Evolutionary conservation across 306 rosid genomes (phyloP).

Genomic region (Lathyrus aphaca): DNA sequence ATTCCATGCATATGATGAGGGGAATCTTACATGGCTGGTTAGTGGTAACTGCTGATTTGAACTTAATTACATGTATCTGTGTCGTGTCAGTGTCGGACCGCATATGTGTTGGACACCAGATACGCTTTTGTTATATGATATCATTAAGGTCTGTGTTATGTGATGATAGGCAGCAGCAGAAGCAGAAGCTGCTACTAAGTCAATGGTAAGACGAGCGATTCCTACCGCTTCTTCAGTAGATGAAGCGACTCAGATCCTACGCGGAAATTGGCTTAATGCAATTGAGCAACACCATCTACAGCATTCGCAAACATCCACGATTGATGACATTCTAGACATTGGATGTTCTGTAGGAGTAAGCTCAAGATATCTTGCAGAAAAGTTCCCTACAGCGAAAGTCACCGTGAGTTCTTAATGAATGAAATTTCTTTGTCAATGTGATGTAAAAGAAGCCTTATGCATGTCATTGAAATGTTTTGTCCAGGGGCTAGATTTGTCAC

Average conservation of each 20-base stretch:
- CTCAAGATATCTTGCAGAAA: conserved; percentile 62
- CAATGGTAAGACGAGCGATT: conserved; percentile 56
- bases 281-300: conserved; percentile 61
- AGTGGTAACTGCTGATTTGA: neutral
- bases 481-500: conserved; percentile 76
- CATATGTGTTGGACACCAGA: neutral
- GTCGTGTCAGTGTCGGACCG: neutral
- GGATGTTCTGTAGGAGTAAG: conserved; percentile 69
- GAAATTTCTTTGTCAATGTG: conserved; percentile 22
- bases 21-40: conserved; percentile 76
- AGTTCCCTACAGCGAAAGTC: conserved; percentile 60
- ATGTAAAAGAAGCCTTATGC: conserved; percentile 25
- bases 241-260: conserved; percentile 55
- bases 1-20: conserved; percentile 74
- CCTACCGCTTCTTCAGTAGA: conserved; percentile 54
- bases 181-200: conserved; percentile 72
- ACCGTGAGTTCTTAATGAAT: conserved; percentile 43
- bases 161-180: conserved; percentile 73
- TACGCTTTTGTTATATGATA: neutral
- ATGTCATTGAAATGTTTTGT: conserved; percentile 25
- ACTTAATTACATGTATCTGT: neutral
- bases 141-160: conserved; percentile 28
- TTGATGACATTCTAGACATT: conserved; percentile 59
- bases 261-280: conserved; percentile 61
- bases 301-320: conserved; percentile 45